Evolutionary conservation across 2,329 filamentous ascomycete genomes (phyloP), one percentile per base, ranked within the genome.

Genomic region (Cadophora sp.): DNA sequence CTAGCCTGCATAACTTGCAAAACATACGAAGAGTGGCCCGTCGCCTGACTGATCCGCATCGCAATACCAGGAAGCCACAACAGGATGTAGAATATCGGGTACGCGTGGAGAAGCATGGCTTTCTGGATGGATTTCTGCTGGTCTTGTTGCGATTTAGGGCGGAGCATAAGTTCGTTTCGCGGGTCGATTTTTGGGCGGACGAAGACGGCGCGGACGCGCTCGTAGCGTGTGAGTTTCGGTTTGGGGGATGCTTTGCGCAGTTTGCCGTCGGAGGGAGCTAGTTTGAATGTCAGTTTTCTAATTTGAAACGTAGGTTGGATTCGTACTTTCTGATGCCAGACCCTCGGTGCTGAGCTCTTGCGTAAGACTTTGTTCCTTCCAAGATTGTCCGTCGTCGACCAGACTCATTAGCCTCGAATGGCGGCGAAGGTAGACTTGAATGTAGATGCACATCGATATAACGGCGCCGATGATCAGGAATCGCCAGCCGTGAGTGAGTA

Each of bases 401-500:
- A 62, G 6, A 12, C 19, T 24, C 51, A 64, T 58, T 34, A 58
- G 3, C 19, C 27, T 31, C 24, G 62, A 56, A 37, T 64, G 62
- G 11, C 51, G 34, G 24, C 62, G 50, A n/a, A 64, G 48, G 31
- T 56, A 66, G 19, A 66, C 12, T 26, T 62, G 64, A 7, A 66
- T 66, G 31, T 62, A 55, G 11, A 62, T n/a, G 6, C 64, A 61
- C 58, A 66, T 66, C 14, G 58, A 29, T 1, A 66, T 22, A 7
- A 66, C 56, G 7, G 58, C 58, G 16, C 72, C 65, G 50, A 78
- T 59, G 56, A 81, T 79, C 14, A 74, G 68, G 59, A 80, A 77
- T 16, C 80, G 76, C 79, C 79, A 81, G 46, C 76, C 79, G 62
- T 81, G 79, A 1, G 77, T 80, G 34, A 81, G 74, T 2, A 72